These are phyloP conservation scores for Yamadazyma dushanensis DNA, from an alignment of 1,139 yeast genomes.

Conservation along the genomic window DNA sequence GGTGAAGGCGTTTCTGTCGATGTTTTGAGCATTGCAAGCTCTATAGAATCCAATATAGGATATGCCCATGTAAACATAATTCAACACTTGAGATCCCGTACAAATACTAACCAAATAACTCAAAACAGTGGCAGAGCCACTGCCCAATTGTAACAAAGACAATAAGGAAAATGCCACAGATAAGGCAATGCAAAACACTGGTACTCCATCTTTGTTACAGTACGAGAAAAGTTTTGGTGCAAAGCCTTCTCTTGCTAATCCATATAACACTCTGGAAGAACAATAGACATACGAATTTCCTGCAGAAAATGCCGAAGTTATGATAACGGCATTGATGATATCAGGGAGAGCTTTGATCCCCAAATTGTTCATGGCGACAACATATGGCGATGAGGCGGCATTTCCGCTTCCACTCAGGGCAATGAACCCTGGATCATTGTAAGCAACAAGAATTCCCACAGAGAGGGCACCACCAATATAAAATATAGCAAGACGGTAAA, in stretches of 20 bases:
- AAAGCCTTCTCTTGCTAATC: slow-evolving; percentile 36
- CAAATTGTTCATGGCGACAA: slow-evolving; percentile 42
- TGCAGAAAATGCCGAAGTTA: slow-evolving; percentile 37
- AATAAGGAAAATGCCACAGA: slow-evolving; percentile 59
- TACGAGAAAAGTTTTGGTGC: slow-evolving; percentile 34
- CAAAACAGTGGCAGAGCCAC: slow-evolving; percentile 70
- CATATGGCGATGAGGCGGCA: slow-evolving; percentile 45
- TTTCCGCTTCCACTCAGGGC: slow-evolving; percentile 20
- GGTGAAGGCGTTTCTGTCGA: slow-evolving; percentile 65
- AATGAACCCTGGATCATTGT: slow-evolving; percentile 35
- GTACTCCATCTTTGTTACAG: slow-evolving; percentile 26
- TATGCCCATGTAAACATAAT: slow-evolving; percentile 62
- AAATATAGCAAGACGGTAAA: slow-evolving; percentile 64
- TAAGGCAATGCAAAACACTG: slow-evolving; percentile 54
- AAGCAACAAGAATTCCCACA: slow-evolving; percentile 38
- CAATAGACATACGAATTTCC: slow-evolving; percentile 43
- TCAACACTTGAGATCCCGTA: slow-evolving; percentile 76
- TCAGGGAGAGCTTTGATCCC: slow-evolving; percentile 36
- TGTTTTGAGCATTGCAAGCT: slow-evolving; percentile 62
- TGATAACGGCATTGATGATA: slow-evolving; percentile 33
- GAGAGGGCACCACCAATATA: slow-evolving; percentile 54
- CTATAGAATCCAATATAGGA: slow-evolving; percentile 60
- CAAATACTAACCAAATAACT: slow-evolving; percentile 73
- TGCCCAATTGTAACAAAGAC: slow-evolving; percentile 51
- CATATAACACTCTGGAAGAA: slow-evolving; percentile 39